A percentile compares a stretch with the other conserved stretches of the same genome.
Evolutionary conservation across 225 moss, liverwort and hornwort genomes (phyloP).

Genomic region (Polytrichum commune): DNA sequence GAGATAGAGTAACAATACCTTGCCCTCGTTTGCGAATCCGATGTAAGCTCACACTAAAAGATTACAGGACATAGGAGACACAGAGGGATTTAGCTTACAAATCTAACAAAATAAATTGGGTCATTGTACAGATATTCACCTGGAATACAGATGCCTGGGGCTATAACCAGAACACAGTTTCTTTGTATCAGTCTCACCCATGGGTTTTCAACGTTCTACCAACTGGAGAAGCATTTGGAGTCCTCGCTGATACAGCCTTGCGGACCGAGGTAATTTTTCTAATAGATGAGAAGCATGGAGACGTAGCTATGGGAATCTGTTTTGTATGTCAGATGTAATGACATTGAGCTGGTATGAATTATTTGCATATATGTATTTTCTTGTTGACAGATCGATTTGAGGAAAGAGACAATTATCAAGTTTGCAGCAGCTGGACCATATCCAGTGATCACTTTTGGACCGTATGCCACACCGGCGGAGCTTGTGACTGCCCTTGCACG

Average conservation of each 20-base stretch:
- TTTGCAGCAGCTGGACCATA: constrained; percentile 53
- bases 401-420: constrained; percentile 54
- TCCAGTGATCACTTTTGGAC: constrained; percentile 84
- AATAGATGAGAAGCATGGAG: too few species aligned
- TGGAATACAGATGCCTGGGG: constrained; percentile 99
- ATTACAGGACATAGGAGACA: too few species aligned
- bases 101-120: too few species aligned
- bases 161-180: constrained; percentile 72
- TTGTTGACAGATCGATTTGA: constrained; percentile 65
- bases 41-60: too few species aligned
- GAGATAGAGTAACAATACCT: too few species aligned
- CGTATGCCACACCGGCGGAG: constrained; percentile 63
- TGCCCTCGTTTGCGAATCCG: too few species aligned
- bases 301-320: too few species aligned
- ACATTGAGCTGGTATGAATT: background rate
- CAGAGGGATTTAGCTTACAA: too few species aligned
- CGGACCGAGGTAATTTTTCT: constrained; percentile 62
- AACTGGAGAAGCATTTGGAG: constrained; percentile 74
- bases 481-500: constrained; percentile 55
- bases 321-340: too few species aligned
- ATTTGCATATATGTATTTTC: background rate
- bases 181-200: constrained; percentile 90
- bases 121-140: constrained; percentile 54
- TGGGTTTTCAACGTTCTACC: constrained; percentile 86
- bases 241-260: constrained; percentile 73